Evolutionary conservation across 2,329 filamentous ascomycete species (phyloP), one percentile per base, ranked within the genome.

Genomic region (Ophiostoma piceae): DNA sequence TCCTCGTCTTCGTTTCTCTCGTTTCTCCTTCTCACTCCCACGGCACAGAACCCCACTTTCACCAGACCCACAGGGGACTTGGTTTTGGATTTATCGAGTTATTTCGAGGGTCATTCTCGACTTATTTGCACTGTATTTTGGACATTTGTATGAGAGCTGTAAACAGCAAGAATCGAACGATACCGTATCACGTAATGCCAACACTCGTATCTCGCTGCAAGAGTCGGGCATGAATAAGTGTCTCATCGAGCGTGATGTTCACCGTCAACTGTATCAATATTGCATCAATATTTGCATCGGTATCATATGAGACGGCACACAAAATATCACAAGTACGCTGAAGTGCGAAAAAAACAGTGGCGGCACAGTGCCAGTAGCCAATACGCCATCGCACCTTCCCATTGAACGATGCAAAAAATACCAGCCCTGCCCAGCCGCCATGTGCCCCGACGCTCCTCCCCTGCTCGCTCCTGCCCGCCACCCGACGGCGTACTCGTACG

Each of bases 71-170:
- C 57, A 62, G 14, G 57, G 57, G 22, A 60, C 57, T 32, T 16
- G 57, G 57, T 62, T 57, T 26, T 26, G 51, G 51, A 26, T 57
- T 57, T 19, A 22, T 57, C 39, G 14, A 47, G 16, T 47, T 47
- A 19, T 19, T 47, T 19, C 19, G 19, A 47, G 43, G 7, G 19
- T 4, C 19, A 19, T 47, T 47, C 6, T n/a, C 6, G 51, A 26
- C n/a, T 57, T 62, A 60, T 57, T 69, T 66, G 39, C 60, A 29
- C 47, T 47, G 12, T 37, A 41, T 66, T 66, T 29, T 62, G 35
- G 35, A 69, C 39, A 62, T 16, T 1, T 16, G 11, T 8, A 19
- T 47, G 14, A 16, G 39, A 4, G n/a, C 26, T 29, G 43, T 19
- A 47, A 19, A 16, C 16, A 19, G 43, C 19, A 47, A 7, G 43